These are phyloP conservation scores for Emericellopsis atlantica DNA, from an alignment of 2,329 filamentous ascomycete genomes.

Conservation along the genomic window DNA sequence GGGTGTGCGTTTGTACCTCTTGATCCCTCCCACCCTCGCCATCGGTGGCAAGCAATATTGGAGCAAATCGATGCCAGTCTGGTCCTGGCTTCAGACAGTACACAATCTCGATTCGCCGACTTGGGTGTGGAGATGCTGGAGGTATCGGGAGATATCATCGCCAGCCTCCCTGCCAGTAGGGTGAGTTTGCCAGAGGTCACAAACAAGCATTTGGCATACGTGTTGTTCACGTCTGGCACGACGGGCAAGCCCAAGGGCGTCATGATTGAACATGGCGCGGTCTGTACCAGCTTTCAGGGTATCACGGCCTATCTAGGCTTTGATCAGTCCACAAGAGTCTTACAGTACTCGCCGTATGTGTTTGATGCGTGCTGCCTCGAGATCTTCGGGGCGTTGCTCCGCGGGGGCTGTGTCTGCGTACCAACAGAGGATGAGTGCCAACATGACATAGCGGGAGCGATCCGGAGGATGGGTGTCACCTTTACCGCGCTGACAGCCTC, in stretches of 20 bases:
- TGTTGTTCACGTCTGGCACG: slow-evolving; percentile 5
- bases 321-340: slow-evolving; percentile 1
- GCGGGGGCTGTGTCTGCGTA: slow-evolving; percentile 6
- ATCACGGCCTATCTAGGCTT: slow-evolving; percentile 13
- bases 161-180: not conserved
- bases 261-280: not conserved
- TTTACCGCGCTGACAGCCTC: not conserved
- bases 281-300: not conserved
- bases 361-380: slow-evolving; percentile 6
- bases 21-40: not conserved
- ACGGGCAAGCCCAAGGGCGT: slow-evolving; percentile 3
- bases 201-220: not conserved
- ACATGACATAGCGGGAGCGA: slow-evolving; percentile 2
- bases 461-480: not conserved
- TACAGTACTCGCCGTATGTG: slow-evolving; percentile 5
- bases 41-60: not conserved
- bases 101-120: too few species aligned
- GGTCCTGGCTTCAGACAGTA: slow-evolving; percentile 16
- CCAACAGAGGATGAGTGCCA: slow-evolving; percentile 6
- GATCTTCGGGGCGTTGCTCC: slow-evolving; percentile 1
- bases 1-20: not conserved
- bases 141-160: not conserved
- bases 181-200: not conserved
- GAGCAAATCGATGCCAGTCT: slow-evolving; percentile 12
- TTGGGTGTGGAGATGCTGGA: not conserved